phyloP scores from a whole-genome alignment of 441 rosid genomes.

The Populus trichocarpa region DNA sequence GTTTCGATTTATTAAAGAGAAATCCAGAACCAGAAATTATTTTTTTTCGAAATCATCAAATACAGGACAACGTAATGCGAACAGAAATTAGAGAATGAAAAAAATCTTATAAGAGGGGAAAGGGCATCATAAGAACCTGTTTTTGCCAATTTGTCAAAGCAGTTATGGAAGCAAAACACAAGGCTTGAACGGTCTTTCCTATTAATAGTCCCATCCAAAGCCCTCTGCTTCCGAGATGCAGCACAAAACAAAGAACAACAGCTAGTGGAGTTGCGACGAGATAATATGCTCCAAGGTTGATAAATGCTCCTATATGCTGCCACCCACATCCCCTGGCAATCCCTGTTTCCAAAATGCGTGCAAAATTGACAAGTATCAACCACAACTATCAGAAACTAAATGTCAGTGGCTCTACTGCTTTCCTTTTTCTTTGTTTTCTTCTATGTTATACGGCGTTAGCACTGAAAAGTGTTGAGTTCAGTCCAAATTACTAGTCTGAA shows the following conservation, averaged over 20 bases:
- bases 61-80: background rate
- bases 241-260: conserved; percentile 33
- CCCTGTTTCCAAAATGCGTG: no score
- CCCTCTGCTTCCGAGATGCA: conserved; percentile 41
- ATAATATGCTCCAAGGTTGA: conserved; percentile 57
- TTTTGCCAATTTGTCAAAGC: conserved; percentile 43
- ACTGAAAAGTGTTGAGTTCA: background rate
- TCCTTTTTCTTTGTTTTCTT: background rate
- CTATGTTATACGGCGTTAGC: background rate
- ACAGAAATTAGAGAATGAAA: background rate
- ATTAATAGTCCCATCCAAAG: conserved; percentile 50
- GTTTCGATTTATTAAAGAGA: no score
- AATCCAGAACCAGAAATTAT: background rate
- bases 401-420: background rate
- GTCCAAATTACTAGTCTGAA: background rate
- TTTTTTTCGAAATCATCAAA: background rate
- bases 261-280: conserved; percentile 43
- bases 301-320: conserved; percentile 50
- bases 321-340: conserved; percentile 36
- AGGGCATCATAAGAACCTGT: conserved; percentile 28
- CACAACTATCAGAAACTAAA: background rate
- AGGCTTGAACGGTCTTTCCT: conserved; percentile 34
- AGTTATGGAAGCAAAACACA: conserved; percentile 32
- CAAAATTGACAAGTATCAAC: no score
- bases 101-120: background rate